Evolutionary conservation across 805 yeast species (phyloP).

Genomic region (Wickerhamomyces xylosicus): DNA sequence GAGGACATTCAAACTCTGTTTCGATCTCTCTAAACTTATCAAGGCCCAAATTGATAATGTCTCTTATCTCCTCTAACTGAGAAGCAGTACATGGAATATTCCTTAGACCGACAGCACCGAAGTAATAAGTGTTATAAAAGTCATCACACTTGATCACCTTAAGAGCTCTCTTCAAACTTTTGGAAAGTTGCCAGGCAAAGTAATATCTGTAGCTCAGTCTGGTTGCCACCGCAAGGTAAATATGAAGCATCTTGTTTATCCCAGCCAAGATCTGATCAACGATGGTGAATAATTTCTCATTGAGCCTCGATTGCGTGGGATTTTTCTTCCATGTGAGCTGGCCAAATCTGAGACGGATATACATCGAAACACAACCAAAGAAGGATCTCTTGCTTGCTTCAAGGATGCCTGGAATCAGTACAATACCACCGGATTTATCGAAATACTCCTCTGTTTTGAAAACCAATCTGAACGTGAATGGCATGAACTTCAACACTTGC

Average conservation of each 20-base stretch:
- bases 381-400: constrained; percentile 3
- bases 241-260: background rate
- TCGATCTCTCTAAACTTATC: background rate
- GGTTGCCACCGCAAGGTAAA: background rate
- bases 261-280: background rate
- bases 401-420: constrained; percentile 1
- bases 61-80: background rate
- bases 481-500: constrained; percentile 2
- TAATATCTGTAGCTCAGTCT: constrained; percentile 4
- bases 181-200: constrained; percentile 7
- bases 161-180: constrained; percentile 1
- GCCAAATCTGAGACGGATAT: constrained; percentile 5
- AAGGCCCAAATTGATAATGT: constrained; percentile 1
- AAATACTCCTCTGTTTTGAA: constrained; percentile 1
- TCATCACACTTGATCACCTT: constrained; percentile 1
- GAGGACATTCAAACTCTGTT: too few relatives aligned
- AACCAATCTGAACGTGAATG: constrained; percentile 2
- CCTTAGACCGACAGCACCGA: constrained; percentile 5
- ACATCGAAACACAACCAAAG: constrained; percentile 1
- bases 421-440: constrained; percentile 1
- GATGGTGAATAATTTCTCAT: background rate
- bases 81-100: background rate
- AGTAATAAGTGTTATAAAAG: constrained; percentile 5
- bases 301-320: background rate
- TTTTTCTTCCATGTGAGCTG: constrained; percentile 1